These are phyloP conservation scores for Triglochin maritima DNA, from an alignment of 106 monocot species.

Conservation along the genomic window DNA sequence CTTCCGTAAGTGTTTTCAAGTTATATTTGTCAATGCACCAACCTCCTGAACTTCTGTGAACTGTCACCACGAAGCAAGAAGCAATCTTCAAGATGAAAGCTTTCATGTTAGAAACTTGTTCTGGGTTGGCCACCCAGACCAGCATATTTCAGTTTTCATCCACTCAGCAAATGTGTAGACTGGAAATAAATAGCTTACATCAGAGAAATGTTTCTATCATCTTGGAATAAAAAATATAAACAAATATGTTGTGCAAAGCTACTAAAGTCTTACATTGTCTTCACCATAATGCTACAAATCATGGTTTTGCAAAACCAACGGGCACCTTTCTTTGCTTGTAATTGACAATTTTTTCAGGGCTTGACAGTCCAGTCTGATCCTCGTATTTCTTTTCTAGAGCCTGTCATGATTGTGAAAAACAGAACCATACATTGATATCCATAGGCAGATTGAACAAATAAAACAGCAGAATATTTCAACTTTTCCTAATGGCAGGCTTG, in stretches of 20 bases:
- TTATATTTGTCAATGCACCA: too few species aligned
- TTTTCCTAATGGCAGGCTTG: not conserved
- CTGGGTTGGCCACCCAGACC: too few species aligned
- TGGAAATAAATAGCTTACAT: too few species aligned
- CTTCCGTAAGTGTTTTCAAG: too few species aligned
- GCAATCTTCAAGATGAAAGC: too few species aligned
- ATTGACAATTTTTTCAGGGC: slow-evolving; percentile 73
- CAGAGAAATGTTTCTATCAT: too few species aligned
- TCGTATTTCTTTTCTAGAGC: slow-evolving; percentile 86
- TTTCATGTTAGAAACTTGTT: too few species aligned
- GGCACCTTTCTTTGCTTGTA: slow-evolving; percentile 43
- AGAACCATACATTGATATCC: not conserved
- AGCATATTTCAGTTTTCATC: too few species aligned
- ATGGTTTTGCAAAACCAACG: slow-evolving; percentile 43
- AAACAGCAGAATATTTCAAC: not conserved
- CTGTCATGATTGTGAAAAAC: slow-evolving; percentile 20
- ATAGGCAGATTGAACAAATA: not conserved
- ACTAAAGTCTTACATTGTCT: not conserved
- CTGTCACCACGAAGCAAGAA: too few species aligned
- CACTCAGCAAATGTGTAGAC: too few species aligned
- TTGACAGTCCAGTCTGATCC: slow-evolving; percentile 43
- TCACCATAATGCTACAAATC: slow-evolving; percentile 1
- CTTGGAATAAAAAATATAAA: too few species aligned
- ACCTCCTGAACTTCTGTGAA: too few species aligned
- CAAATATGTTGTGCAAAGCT: not conserved